Base-by-base conservation (phyloP, 2,329 filamentous ascomycete species). In the Aspergillus tanneri region DNA sequence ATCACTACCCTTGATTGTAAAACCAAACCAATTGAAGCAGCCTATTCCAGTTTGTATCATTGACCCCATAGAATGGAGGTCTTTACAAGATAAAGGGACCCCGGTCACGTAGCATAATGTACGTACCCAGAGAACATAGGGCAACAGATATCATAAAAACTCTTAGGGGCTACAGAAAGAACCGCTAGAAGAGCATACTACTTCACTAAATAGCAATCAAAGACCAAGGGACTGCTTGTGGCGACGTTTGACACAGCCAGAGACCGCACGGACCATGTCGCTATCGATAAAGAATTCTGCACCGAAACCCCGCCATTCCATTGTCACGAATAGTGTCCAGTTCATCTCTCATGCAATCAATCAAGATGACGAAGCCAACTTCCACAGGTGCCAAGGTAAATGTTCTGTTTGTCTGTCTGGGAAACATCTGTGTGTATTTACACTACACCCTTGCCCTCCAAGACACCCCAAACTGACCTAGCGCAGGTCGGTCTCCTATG, bases 391-490 rank as follows among this genome's bases (percentile, higher is more conserved):
- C 50, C 22, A 61, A 63, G 27, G 65, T 88, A 46, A 90, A 86
- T 2, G 87, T 97, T 28, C 82, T 97, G 43, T 97, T 97, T 67
- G 92, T 97, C 60, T 99, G 93, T 72, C 80, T 97, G 25, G 93
- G 93, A 68, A 99, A 99, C 72, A 97, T 97, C 64, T 99, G 90
- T 81, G 63, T 43, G 69, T 52, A 14, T 14, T 38, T 49, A 14
- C 28, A 12, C 10, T 32, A 3, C 43, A 35, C 18, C 14, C n/a
- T 22, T 35, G 42, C 23, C 34, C 23, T 38, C 7, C 45, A 27
- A 21, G 14, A 40, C 24, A 22, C 36, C 28, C 43, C 53, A 38
- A 46, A 38, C 46, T 38, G 18, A 21, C n/a, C 14, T 21, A n/a
- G 27, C 21, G 35, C 51, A 79, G 78, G 81, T 64, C 81, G 83